Percentiles rank a stretch among this genome's conserved stretches.
phyloP scores from a whole-genome alignment of 2,329 filamentous ascomycete species.

The Pseudocercospora crystallina region DNA sequence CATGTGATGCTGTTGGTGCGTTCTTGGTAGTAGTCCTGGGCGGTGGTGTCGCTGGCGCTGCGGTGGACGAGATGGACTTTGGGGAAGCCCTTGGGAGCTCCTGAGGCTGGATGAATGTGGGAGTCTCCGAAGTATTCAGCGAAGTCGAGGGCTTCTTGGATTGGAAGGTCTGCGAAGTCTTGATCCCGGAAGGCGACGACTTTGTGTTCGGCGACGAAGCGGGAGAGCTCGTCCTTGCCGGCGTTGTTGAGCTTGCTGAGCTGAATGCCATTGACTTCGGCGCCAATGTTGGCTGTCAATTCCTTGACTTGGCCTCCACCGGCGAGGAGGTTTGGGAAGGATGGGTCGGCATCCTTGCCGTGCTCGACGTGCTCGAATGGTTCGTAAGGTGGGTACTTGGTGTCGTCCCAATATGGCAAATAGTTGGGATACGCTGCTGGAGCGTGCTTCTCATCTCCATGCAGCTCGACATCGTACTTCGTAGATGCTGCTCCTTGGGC shows the following conservation, averaged over 20 bases:
- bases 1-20: constrained; percentile 75
- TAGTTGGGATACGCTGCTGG: constrained; percentile 55
- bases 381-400: constrained; percentile 62
- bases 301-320: constrained; percentile 53
- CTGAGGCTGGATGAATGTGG: constrained; percentile 78
- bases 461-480: constrained; percentile 53
- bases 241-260: constrained; percentile 65
- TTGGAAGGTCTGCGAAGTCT: constrained; percentile 65
- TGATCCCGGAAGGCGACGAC: constrained; percentile 77
- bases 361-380: constrained; percentile 73
- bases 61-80: constrained; percentile 79
- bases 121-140: constrained; percentile 77
- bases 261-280: constrained; percentile 70
- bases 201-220: constrained; percentile 73
- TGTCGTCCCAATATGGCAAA: constrained; percentile 49
- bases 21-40: constrained; percentile 62
- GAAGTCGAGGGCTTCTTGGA: constrained; percentile 66
- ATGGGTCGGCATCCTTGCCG: constrained; percentile 70
- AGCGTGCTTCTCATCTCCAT: constrained; percentile 54
- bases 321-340: constrained; percentile 67
- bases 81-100: constrained; percentile 70
- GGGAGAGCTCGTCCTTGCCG: constrained; percentile 74
- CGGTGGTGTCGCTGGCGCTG: constrained; percentile 62
- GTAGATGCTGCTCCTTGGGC: constrained; percentile 43
- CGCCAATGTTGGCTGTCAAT: constrained; percentile 71